phyloP scores from a whole-genome alignment of 441 rosid genomes.

The Eutrema salsugineum region DNA sequence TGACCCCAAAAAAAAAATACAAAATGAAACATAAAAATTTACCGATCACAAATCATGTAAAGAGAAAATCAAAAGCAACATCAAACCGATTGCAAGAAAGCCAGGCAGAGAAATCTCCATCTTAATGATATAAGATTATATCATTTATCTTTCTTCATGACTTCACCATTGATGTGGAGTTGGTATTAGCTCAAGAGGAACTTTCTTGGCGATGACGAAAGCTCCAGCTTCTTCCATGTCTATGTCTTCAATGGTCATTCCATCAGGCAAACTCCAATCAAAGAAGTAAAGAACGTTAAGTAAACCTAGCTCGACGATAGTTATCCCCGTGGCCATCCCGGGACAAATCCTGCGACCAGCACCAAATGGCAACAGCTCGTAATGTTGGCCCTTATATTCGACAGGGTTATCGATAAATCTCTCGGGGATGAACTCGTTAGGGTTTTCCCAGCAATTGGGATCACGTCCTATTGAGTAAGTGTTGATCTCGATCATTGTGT shows the following conservation, averaged over 20 bases:
- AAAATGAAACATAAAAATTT: neutral
- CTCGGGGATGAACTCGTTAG: constrained; percentile 28
- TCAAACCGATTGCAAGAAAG: neutral
- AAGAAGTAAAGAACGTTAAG: constrained; percentile 17
- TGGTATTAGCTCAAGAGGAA: constrained; percentile 29
- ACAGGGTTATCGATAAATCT: constrained; percentile 20
- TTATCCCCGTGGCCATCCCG: constrained; percentile 20
- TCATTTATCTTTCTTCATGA: neutral
- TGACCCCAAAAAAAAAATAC: too few species aligned
- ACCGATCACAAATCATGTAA: neutral
- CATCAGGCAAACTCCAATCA: constrained; percentile 30
- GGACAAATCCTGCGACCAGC: constrained; percentile 35
- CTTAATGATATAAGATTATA: neutral
- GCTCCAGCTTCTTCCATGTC: constrained; percentile 29
- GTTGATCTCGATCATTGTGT: constrained; percentile 30
- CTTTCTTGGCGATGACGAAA: constrained; percentile 24
- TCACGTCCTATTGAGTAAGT: constrained; percentile 32
- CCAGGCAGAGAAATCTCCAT: neutral
- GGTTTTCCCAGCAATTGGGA: constrained; percentile 26
- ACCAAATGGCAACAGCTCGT: constrained; percentile 27
- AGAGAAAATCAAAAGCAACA: neutral
- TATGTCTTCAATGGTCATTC: constrained; percentile 18
- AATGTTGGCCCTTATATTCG: constrained; percentile 30
- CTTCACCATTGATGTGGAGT: constrained; percentile 12
- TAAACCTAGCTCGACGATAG: constrained; percentile 3